A percentile compares a stretch with the other conserved stretches of the same genome.
Evolutionary conservation across 805 yeast species (phyloP).

Genomic region (Myxozyma neotropica): DNA sequence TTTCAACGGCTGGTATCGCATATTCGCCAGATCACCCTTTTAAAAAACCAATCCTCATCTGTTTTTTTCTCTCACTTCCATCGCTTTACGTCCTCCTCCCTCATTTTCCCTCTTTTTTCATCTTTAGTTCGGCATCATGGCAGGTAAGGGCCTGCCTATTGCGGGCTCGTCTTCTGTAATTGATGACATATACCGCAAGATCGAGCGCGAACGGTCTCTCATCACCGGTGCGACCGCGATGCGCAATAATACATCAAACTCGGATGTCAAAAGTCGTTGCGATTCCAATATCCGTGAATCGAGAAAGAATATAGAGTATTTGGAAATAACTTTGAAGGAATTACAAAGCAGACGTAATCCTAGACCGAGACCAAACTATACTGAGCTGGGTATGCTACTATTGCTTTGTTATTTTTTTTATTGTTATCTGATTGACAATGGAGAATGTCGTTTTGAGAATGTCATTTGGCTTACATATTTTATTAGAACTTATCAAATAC

Average conservation of each 20-base stretch:
- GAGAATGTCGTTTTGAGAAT: background rate
- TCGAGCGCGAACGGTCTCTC: conserved; percentile 84
- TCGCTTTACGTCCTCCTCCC: no score
- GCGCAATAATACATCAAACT: conserved; percentile 75
- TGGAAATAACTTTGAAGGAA: conserved; percentile 73
- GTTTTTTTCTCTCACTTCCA: no score
- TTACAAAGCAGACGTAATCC: conserved; percentile 47
- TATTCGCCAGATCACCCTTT: conserved; percentile 7
- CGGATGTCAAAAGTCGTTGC: conserved; percentile 85
- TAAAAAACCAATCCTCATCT: no score
- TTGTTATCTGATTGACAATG: background rate
- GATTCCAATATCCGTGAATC: conserved; percentile 90
- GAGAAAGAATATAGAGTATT: conserved; percentile 84
- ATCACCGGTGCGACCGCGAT: conserved; percentile 84
- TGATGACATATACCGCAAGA: conserved; percentile 77
- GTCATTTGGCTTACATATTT: background rate
- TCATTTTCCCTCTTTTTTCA: background rate
- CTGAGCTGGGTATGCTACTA: conserved; percentile 31
- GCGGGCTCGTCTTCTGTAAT: conserved; percentile 46
- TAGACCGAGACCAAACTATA: conserved; percentile 24
- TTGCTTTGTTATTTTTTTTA: background rate
- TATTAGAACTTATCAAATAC: conserved; percentile 77
- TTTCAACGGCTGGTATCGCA: no score
- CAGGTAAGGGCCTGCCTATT: background rate
- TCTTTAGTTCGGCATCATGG: background rate